Evolutionary conservation across 768 basidiomycete genomes (phyloP).

Genomic region (Myochromella boudieri): DNA sequence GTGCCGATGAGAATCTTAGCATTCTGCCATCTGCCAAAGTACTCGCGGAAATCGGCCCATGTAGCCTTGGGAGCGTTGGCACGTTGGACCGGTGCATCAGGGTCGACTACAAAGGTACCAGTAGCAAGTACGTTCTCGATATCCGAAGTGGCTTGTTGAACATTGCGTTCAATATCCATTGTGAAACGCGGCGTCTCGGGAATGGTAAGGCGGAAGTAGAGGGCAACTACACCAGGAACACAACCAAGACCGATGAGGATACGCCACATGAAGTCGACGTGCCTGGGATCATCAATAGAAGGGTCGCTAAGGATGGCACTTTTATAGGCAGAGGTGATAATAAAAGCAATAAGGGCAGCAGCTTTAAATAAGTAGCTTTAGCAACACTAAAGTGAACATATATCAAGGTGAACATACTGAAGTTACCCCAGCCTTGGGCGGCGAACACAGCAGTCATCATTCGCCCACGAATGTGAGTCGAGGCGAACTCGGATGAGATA

Average conservation of each 20-base stretch:
- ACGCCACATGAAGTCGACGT: conserved; percentile 83
- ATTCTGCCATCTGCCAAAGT: conserved; percentile 79
- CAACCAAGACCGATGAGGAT: conserved; percentile 87
- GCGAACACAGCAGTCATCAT: conserved; percentile 92
- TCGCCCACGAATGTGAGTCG: conserved; percentile 73
- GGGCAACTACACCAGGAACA: conserved; percentile 75
- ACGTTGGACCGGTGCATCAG: conserved; percentile 58
- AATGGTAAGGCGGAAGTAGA: conserved; percentile 92
- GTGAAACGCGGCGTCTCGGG: conserved; percentile 90
- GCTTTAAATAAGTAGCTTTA: conserved; percentile 32
- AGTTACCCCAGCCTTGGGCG: conserved; percentile 85
- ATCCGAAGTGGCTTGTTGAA: conserved; percentile 72
- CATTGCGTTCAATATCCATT: conserved; percentile 89
- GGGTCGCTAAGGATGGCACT: conserved; percentile 41
- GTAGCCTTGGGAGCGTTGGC: conserved; percentile 69
- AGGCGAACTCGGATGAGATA: conserved; percentile 88
- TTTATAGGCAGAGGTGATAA: conserved; percentile 72
- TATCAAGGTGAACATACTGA: conserved; percentile 42
- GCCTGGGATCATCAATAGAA: conserved; percentile 33
- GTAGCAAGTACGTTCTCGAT: conserved; percentile 65
- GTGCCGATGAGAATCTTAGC: conserved; percentile 77
- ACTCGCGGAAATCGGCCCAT: conserved; percentile 60
- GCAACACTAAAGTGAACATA: too few relatives aligned
- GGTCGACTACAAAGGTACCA: conserved; percentile 46
- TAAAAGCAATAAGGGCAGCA: conserved; percentile 64